Evolutionary conservation across 257 asterid species (phyloP).

Genomic region (Capsicum rhomboideum): DNA sequence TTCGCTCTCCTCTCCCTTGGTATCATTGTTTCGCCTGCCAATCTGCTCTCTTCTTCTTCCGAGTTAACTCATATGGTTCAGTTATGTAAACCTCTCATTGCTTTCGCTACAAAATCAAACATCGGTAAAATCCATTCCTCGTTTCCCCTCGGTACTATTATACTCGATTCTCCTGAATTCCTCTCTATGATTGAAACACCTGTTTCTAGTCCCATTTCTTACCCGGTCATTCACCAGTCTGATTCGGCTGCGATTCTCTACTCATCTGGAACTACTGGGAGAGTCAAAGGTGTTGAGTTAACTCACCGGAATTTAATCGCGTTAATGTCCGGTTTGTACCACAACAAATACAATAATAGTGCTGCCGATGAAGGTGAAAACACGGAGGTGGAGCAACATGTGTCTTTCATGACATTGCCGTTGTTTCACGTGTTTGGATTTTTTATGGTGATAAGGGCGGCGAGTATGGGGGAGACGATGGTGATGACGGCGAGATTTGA

Average conservation of each 20-base stretch:
- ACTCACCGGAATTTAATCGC: slow-evolving; percentile 73
- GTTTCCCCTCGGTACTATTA: slow-evolving; percentile 17
- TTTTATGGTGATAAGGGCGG: slow-evolving; percentile 60
- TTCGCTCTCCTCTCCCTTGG: slow-evolving; percentile 75
- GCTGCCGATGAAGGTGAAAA: not conserved
- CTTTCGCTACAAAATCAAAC: slow-evolving; percentile 39
- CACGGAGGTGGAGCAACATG: not conserved
- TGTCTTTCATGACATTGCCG: slow-evolving; percentile 59
- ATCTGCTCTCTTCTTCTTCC: slow-evolving; percentile 52
- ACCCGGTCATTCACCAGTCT: slow-evolving; percentile 24
- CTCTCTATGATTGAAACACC: slow-evolving; percentile 27
- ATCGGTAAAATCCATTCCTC: slow-evolving; percentile 36
- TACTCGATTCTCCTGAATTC: slow-evolving; percentile 51
- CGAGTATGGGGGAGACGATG: slow-evolving; percentile 52
- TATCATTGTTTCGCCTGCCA: slow-evolving; percentile 66
- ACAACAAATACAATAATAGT: slow-evolving; percentile 3
- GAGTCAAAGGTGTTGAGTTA: slow-evolving; percentile 64
- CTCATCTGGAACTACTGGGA: slow-evolving; percentile 95
- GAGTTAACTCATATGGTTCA: slow-evolving; percentile 56
- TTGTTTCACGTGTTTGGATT: slow-evolving; percentile 86
- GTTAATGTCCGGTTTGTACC: slow-evolving; percentile 24
- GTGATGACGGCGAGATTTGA: slow-evolving; percentile 62
- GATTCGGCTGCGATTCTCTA: slow-evolving; percentile 67
- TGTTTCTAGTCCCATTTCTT: not conserved
- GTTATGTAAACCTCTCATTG: slow-evolving; percentile 48